A percentile compares a stretch with the other conserved stretches of the same genome.
These are phyloP conservation scores for Vitellaria paradoxa DNA, from an alignment of 179 eudicot genomes.

Conservation along the genomic window DNA sequence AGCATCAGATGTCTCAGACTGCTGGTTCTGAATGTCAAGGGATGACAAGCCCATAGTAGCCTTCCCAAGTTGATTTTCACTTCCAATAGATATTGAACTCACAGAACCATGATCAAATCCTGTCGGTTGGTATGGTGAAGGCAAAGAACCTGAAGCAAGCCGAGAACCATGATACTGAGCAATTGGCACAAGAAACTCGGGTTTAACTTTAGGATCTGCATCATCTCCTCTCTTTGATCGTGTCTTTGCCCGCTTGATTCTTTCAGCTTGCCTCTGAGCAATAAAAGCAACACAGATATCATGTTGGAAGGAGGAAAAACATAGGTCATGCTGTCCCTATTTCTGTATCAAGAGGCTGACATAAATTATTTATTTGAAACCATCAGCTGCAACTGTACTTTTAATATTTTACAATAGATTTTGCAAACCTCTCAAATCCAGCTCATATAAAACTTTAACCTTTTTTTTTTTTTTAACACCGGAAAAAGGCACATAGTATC, in stretches of 20 bases:
- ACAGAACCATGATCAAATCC: slow-evolving; percentile 26
- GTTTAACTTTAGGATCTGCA: slow-evolving; percentile 58
- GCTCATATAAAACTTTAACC: not conserved
- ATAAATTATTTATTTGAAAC: not conserved
- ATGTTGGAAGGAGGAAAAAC: not conserved
- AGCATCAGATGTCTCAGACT: slow-evolving; percentile 22
- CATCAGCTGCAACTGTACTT: no score
- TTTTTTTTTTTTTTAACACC: not conserved
- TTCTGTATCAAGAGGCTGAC: not conserved
- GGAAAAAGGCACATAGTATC: not conserved
- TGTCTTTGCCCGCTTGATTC: slow-evolving; percentile 72
- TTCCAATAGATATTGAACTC: slow-evolving; percentile 16
- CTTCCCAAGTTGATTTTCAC: slow-evolving; percentile 20
- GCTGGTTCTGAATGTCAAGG: slow-evolving; percentile 24
- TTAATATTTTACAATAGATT: not conserved
- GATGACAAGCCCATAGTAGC: slow-evolving; percentile 22
- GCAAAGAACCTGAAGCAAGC: slow-evolving; percentile 83
- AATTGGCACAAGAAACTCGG: slow-evolving; percentile 79
- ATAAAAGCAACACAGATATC: slow-evolving; percentile 15
- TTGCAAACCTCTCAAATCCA: not conserved
- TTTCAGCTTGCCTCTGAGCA: slow-evolving; percentile 74
- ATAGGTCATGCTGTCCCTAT: not conserved
- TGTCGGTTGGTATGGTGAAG: slow-evolving; percentile 67
- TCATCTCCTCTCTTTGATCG: slow-evolving; percentile 88
- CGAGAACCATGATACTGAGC: slow-evolving; percentile 89